Evolutionary conservation across 306 rosid genomes (phyloP).

Genomic region (Corylus heterophylla): DNA sequence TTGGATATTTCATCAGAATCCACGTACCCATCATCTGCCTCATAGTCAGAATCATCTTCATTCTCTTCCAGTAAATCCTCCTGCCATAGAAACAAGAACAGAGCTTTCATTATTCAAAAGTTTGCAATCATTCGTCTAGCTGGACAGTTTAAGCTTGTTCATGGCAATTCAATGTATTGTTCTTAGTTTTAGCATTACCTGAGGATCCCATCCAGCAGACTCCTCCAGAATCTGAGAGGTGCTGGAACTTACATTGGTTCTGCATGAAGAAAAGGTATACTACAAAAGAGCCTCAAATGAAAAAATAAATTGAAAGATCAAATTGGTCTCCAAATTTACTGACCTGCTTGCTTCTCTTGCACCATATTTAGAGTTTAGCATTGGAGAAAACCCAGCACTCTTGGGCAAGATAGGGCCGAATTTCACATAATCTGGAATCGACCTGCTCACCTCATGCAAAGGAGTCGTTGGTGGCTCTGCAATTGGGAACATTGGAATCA

Average conservation of each 20-base stretch:
- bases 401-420: conserved; percentile 94
- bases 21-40: conserved; percentile 45
- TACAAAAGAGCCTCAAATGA: conserved; percentile 23
- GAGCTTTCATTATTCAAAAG: conserved; percentile 2
- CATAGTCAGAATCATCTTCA: conserved; percentile 60
- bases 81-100: conserved; percentile 45
- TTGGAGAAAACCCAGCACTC: conserved; percentile 78
- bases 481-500: conserved; percentile 81
- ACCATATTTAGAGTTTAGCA: conserved; percentile 45
- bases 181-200: conserved; percentile 42
- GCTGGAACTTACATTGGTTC: conserved; percentile 43
- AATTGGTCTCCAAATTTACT: conserved; percentile 18
- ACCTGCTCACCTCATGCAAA: conserved; percentile 79
- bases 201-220: conserved; percentile 47
- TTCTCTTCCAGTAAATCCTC: conserved; percentile 53
- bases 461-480: conserved; percentile 99
- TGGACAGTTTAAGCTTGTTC: neutral
- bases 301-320: conserved; percentile 1
- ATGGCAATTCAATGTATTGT: conserved; percentile 1
- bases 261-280: conserved; percentile 34
- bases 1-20: conserved; percentile 36
- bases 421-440: conserved; percentile 83
- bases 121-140: neutral
- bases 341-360: conserved; percentile 60
- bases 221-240: conserved; percentile 39